phyloP scores from a whole-genome alignment of 2,329 filamentous ascomycete genomes.

The Cytospora leucostoma region DNA sequence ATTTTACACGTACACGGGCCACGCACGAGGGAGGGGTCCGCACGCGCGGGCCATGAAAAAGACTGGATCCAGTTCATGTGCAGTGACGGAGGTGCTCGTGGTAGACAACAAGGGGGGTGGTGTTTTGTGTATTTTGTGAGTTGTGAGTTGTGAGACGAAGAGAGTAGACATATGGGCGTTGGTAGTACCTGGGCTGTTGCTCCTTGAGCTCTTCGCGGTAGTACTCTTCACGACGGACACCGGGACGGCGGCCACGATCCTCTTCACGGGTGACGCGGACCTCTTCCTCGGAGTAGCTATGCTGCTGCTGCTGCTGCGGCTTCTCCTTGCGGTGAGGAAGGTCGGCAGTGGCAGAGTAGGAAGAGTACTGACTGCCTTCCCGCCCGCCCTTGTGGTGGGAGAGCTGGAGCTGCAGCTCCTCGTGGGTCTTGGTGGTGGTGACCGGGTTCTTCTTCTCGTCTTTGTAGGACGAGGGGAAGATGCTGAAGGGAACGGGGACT shows the following conservation, averaged over 20 bases:
- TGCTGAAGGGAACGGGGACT: conserved; percentile 98
- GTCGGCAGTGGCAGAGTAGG: conserved; percentile 59
- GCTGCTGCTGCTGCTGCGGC: conserved; percentile 41
- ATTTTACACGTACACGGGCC: neutral
- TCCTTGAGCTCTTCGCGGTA: conserved; percentile 52
- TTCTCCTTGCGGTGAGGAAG: conserved; percentile 61
- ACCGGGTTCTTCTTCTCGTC: conserved; percentile 52
- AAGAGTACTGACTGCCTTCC: conserved; percentile 86
- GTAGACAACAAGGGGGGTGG: conserved; percentile 10
- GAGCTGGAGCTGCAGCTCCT: conserved; percentile 86
- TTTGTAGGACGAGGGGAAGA: conserved; percentile 95
- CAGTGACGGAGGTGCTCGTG: conserved; percentile 11
- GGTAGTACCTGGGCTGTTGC: conserved; percentile 29
- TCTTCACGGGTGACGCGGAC: conserved; percentile 77
- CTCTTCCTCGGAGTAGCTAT: conserved; percentile 78
- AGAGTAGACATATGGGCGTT: conserved; percentile 27
- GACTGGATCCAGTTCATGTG: conserved; percentile 16
- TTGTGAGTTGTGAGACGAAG: neutral
- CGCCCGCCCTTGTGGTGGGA: conserved; percentile 83
- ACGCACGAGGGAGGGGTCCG: neutral
- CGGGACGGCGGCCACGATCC: conserved; percentile 74
- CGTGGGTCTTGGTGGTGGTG: conserved; percentile 63
- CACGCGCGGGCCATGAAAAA: conserved; percentile 7
- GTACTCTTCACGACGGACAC: conserved; percentile 55
- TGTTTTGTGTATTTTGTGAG: neutral